Percentiles rank a stretch among this genome's conserved stretches.
Conservation (phyloP, 2,329 filamentous ascomycete species). For the Drechslerella stenobrocha region DNA sequence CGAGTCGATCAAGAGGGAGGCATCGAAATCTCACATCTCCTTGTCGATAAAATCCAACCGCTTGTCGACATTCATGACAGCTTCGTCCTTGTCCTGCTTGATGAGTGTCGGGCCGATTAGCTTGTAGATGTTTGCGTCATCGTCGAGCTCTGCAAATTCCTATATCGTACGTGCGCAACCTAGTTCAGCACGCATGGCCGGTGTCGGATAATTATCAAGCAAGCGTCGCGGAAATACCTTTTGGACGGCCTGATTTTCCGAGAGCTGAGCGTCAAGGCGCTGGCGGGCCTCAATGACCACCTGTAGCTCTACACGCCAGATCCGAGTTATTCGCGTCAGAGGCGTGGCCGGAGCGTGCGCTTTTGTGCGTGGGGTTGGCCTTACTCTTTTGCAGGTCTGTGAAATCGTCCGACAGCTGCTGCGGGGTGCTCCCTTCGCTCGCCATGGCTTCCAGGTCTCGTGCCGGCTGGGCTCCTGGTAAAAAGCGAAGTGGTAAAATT, state of each 20-base stretch:
- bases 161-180: slow-evolving; percentile 54
- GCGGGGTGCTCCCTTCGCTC: slow-evolving; percentile 74
- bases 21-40: slow-evolving; percentile 71
- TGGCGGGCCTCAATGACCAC: slow-evolving; percentile 75
- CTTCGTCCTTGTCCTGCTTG: slow-evolving; percentile 91
- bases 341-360: slow-evolving; percentile 1
- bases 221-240: slow-evolving; percentile 62
- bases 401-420: slow-evolving; percentile 82
- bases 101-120: slow-evolving; percentile 87
- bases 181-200: not conserved
- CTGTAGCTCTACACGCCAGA: slow-evolving; percentile 69
- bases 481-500: not conserved
- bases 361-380: not conserved
- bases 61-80: slow-evolving; percentile 85
- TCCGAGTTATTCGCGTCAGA: slow-evolving; percentile 6
- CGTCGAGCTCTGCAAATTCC: slow-evolving; percentile 79
- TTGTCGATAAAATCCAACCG: slow-evolving; percentile 89
- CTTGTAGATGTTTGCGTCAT: slow-evolving; percentile 92
- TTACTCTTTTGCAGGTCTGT: slow-evolving; percentile 81
- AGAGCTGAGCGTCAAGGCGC: slow-evolving; percentile 88
- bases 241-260: slow-evolving; percentile 87
- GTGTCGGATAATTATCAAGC: not conserved
- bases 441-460: slow-evolving; percentile 61
- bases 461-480: not conserved
- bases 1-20: too few relatives aligned